phyloP scores from a whole-genome alignment of 1,284 basidiomycete species.

The Ceratobasidium sp. region DNA sequence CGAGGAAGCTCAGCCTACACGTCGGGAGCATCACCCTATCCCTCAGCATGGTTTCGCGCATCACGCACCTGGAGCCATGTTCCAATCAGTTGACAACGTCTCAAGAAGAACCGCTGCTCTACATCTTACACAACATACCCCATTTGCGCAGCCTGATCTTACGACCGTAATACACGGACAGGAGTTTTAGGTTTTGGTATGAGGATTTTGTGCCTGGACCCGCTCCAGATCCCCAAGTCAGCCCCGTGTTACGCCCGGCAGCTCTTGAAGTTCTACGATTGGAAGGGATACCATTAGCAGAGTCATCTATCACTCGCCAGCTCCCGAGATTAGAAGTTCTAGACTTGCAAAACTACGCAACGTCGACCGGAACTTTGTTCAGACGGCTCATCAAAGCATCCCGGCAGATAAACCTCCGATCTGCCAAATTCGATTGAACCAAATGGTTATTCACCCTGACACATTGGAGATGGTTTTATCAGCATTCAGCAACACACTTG shows the following conservation, averaged over 20 bases:
- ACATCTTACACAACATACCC: not conserved
- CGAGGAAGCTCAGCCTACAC: not conserved
- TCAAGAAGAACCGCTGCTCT: not conserved
- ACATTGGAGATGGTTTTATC: not conserved
- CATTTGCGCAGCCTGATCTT: not conserved
- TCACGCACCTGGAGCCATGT: conserved; percentile 7
- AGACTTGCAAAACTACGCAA: not conserved
- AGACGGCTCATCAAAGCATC: not conserved
- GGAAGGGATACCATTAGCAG: not conserved
- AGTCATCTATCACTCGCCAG: not conserved
- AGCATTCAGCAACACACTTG: conserved; percentile 4
- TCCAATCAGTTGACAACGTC: not conserved
- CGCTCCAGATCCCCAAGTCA: not conserved
- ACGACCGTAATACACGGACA: not conserved
- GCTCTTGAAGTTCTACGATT: conserved; percentile 1
- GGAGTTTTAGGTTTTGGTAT: too few relatives aligned
- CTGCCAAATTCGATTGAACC: conserved; percentile 12
- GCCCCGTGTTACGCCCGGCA: not conserved
- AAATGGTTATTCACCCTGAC: not conserved
- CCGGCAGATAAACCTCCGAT: not conserved
- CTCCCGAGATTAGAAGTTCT: conserved; percentile 10
- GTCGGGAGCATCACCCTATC: not conserved
- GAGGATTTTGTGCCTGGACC: not conserved
- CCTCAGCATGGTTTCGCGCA: not conserved
- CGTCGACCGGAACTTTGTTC: not conserved